These are phyloP conservation scores for Emydomyces testavorans DNA, from an alignment of 2,329 filamentous ascomycete species.

Conservation along the genomic window DNA sequence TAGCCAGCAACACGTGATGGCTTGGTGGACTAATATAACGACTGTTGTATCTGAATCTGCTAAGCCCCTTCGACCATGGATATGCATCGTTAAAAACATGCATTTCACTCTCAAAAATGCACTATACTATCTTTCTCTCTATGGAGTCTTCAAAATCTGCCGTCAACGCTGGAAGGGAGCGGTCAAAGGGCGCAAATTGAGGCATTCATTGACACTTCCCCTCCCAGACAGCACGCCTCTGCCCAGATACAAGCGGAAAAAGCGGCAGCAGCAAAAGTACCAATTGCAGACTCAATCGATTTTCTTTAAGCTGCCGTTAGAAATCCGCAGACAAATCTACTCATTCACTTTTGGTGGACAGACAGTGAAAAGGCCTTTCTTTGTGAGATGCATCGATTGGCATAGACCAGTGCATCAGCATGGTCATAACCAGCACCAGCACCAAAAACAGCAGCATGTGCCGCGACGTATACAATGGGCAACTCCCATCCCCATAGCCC, in stretches of 20 bases:
- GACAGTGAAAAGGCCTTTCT: background rate
- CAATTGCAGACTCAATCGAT: conserved; percentile 8
- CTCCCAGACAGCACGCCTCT: conserved; percentile 1
- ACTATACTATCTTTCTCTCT: conserved; percentile 8
- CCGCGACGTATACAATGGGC: conserved; percentile 8
- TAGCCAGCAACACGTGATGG: too few relatives aligned
- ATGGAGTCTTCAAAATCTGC: conserved; percentile 6
- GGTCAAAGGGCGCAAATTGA: conserved; percentile 2
- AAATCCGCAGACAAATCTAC: conserved; percentile 9
- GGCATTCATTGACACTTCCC: conserved; percentile 8
- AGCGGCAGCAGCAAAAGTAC: conserved; percentile 3
- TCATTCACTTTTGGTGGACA: conserved; percentile 5
- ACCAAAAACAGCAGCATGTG: background rate
- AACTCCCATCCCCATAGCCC: conserved; percentile 3
- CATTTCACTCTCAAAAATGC: conserved; percentile 1
- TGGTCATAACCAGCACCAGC: background rate
- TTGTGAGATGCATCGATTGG: conserved; percentile 4
- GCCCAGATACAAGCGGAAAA: conserved; percentile 1
- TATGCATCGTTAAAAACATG: conserved; percentile 3
- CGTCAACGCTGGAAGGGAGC: conserved; percentile 1
- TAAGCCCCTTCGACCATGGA: too few relatives aligned
- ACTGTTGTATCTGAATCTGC: too few relatives aligned
- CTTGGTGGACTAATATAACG: too few relatives aligned
- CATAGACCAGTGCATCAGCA: background rate
- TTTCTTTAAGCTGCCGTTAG: conserved; percentile 9